phyloP scores from a whole-genome alignment of 2,329 filamentous ascomycete genomes.

The Hymenoscyphus occultus region DNA sequence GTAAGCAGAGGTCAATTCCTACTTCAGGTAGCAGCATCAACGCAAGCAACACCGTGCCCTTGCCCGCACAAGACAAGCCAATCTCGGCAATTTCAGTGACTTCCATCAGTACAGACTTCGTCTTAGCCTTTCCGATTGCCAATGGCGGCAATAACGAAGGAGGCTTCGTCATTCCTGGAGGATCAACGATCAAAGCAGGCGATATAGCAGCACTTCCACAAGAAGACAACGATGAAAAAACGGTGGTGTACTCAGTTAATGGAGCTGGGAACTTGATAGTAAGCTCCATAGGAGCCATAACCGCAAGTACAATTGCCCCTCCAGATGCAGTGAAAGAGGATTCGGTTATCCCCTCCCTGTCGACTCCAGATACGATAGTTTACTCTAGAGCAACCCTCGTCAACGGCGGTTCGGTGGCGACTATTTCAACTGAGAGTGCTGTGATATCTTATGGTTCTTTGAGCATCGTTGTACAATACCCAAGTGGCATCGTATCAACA shows the following conservation, averaged over 20 bases:
- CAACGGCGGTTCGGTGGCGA: conserved; percentile 16
- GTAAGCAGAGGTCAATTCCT: background rate
- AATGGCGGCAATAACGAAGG: background rate
- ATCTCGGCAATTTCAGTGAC: background rate
- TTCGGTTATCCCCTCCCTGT: background rate
- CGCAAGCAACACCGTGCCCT: background rate
- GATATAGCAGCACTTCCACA: background rate
- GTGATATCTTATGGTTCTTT: conserved; percentile 14
- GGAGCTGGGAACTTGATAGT: background rate
- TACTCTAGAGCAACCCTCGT: conserved; percentile 13
- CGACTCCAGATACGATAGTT: conserved; percentile 4
- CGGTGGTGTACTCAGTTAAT: background rate
- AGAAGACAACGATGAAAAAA: background rate
- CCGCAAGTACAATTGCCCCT: background rate
- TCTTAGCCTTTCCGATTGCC: background rate
- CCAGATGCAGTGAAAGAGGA: background rate
- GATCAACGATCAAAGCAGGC: background rate
- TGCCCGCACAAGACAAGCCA: background rate
- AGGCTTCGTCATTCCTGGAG: background rate
- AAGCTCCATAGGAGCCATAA: background rate
- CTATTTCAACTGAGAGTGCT: conserved; percentile 13
- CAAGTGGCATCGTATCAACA: conserved; percentile 14
- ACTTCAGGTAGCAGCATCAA: background rate
- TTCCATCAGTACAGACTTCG: background rate
- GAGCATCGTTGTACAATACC: conserved; percentile 20